phyloP scores from a whole-genome alignment of 805 yeast species.

The Isabelozyma gotoi region DNA sequence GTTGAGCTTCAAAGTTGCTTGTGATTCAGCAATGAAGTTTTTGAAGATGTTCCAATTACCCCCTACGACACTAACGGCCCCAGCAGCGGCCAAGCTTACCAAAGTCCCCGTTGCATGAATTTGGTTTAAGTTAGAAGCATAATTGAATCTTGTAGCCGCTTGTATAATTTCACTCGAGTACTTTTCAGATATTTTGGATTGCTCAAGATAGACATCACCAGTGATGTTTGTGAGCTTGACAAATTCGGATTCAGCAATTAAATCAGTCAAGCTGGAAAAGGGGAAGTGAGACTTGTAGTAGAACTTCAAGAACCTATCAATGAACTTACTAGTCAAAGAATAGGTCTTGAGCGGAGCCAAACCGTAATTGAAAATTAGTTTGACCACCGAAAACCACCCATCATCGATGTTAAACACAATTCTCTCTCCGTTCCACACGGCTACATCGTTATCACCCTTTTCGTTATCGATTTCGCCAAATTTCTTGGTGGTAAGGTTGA shows the following conservation, averaged over 20 bases:
- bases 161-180: slow-evolving; percentile 33
- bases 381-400: slow-evolving; percentile 8
- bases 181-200: slow-evolving; percentile 16
- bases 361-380: slow-evolving; percentile 27
- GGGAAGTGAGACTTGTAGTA: slow-evolving; percentile 36
- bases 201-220: slow-evolving; percentile 21
- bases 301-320: slow-evolving; percentile 26
- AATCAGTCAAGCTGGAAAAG: slow-evolving; percentile 22
- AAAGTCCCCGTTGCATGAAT: slow-evolving; percentile 44
- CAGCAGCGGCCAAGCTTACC: slow-evolving; percentile 39
- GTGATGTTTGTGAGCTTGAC: slow-evolving; percentile 14
- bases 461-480: slow-evolving; percentile 11
- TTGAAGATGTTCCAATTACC: slow-evolving; percentile 48
- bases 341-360: slow-evolving; percentile 19
- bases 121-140: slow-evolving; percentile 38
- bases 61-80: slow-evolving; percentile 35
- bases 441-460: slow-evolving; percentile 9
- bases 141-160: slow-evolving; percentile 44
- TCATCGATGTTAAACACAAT: slow-evolving; percentile 2
- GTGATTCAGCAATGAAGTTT: slow-evolving; percentile 31
- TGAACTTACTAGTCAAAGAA: slow-evolving; percentile 12
- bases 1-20: slow-evolving; percentile 24
- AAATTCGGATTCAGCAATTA: slow-evolving; percentile 21
- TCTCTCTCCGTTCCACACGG: slow-evolving; percentile 37
- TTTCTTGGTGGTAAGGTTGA: slow-evolving; percentile 22